Evolutionary conservation across 345 rosid genomes (phyloP), one percentile per base, ranked within the genome.

Genomic region (Eucalyptus albens): DNA sequence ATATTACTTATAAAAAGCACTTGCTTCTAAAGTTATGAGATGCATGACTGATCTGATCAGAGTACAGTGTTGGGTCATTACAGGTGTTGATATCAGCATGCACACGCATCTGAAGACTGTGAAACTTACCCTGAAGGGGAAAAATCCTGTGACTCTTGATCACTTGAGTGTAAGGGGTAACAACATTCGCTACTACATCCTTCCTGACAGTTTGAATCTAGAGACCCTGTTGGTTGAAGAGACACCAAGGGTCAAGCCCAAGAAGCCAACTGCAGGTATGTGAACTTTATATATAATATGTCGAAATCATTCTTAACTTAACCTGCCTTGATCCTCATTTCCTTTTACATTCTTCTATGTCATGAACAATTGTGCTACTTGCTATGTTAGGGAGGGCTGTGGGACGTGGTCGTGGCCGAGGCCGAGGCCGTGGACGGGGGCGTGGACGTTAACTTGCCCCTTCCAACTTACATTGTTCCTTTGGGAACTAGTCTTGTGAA

Each of bases 21-120:
- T 26, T 40, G 47, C 47, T 77, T 77, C 47, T 40, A 40, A 77
- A 77, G 85, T 77, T 40, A 77, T 40, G 47, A 40, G 47, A 40
- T 40, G 29, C 9, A 77, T 19, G 83, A 40, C 85, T 47, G 89
- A 19, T 50, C 89, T 88, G 29, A 88, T 86, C 50, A 19, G 83
- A 42, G 17, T 17, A 29, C 29, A 29, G 37, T 50, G 51, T 22
- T 40, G n/a, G 37, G 31, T 81, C 21, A 29, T 92, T 86, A 85
- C 88, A 98, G 99, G 99, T 91, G 99, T 98, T 90, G 99, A 98
- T 93, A 94, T 97, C 91, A 98, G 99, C 88, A 97, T 98, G 99
- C 97, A 98, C 59, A 98, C 99, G 22, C 99, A 97, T 94, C 92
- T 98, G 94, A 98, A 97, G 93, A 94, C 97, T 2, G 99, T 98